These are phyloP conservation scores for Penicillium herquei DNA, from an alignment of 495 filamentous ascomycete genomes.

Conservation along the genomic window DNA sequence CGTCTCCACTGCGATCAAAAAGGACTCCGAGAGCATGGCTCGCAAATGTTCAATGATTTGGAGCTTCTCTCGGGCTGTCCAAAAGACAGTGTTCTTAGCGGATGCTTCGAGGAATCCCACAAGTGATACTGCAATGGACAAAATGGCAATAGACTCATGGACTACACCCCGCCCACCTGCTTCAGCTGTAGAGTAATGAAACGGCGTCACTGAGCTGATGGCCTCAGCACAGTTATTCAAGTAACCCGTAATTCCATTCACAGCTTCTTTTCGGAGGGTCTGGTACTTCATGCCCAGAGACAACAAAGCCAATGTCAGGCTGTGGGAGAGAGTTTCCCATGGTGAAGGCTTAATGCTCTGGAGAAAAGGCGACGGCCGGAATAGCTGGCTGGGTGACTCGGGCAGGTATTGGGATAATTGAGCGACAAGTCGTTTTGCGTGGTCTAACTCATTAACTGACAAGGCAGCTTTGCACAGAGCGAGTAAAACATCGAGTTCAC, in stretches of 20 bases:
- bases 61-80: slow-evolving; percentile 68
- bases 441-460: slow-evolving; percentile 60
- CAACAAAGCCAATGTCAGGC: slow-evolving; percentile 75
- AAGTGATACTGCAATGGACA: slow-evolving; percentile 75
- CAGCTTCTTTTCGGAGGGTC: slow-evolving; percentile 59
- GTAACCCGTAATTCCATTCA: slow-evolving; percentile 62
- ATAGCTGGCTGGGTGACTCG: slow-evolving; percentile 74
- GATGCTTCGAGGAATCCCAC: slow-evolving; percentile 84
- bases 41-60: slow-evolving; percentile 66
- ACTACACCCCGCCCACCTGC: slow-evolving; percentile 48
- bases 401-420: slow-evolving; percentile 80
- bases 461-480: slow-evolving; percentile 87
- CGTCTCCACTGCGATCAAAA: slow-evolving; percentile 79
- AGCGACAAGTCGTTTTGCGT: slow-evolving; percentile 67
- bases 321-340: slow-evolving; percentile 79
- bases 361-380: slow-evolving; percentile 78
- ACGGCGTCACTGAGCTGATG: slow-evolving; percentile 39
- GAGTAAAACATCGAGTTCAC: slow-evolving; percentile 85
- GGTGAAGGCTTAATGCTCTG: slow-evolving; percentile 82
- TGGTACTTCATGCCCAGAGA: slow-evolving; percentile 69
- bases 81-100: slow-evolving; percentile 73
- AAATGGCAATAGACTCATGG: slow-evolving; percentile 63
- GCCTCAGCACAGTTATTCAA: slow-evolving; percentile 61
- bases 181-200: slow-evolving; percentile 41
- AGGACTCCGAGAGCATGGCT: slow-evolving; percentile 73